Conservation (phyloP, 2,329 filamentous ascomycete species). For the Sphaerulina vaccinii region DNA sequence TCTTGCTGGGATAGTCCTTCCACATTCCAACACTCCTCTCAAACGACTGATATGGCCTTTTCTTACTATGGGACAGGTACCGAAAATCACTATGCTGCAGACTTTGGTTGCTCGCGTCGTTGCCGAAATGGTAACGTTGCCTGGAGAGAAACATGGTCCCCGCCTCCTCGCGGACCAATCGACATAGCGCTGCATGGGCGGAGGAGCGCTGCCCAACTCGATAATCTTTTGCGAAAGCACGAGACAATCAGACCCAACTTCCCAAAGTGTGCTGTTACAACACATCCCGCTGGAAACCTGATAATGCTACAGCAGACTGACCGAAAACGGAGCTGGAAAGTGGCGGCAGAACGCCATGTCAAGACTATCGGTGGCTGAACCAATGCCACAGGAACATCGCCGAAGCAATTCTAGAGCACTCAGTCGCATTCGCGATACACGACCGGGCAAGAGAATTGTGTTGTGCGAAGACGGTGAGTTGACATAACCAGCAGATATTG, state of each 20-base stretch:
- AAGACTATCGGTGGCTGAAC: conserved; percentile 15
- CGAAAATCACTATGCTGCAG: too few species aligned
- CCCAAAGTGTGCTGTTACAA: too few species aligned
- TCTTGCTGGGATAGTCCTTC: too few species aligned
- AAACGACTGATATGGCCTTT: not conserved
- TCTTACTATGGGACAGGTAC: not conserved
- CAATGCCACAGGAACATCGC: conserved; percentile 6
- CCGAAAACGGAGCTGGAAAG: conserved; percentile 5
- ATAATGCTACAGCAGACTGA: conserved; percentile 15
- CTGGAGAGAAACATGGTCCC: too few species aligned
- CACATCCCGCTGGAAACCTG: not conserved
- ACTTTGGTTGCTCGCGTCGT: too few species aligned
- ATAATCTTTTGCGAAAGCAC: not conserved
- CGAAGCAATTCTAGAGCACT: conserved; percentile 12
- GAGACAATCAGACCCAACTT: conserved; percentile 2
- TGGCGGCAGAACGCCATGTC: conserved; percentile 21
- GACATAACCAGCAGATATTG: not conserved
- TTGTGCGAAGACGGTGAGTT: conserved; percentile 32
- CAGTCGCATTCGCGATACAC: conserved; percentile 11
- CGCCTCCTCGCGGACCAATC: not conserved
- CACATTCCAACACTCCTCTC: too few species aligned
- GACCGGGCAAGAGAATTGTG: conserved; percentile 28
- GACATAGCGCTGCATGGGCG: conserved; percentile 6
- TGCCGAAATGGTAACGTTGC: too few species aligned
- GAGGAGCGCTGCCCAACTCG: conserved; percentile 11